phyloP scores from a whole-genome alignment of 805 yeast species.

The Starmerella roubikii region DNA sequence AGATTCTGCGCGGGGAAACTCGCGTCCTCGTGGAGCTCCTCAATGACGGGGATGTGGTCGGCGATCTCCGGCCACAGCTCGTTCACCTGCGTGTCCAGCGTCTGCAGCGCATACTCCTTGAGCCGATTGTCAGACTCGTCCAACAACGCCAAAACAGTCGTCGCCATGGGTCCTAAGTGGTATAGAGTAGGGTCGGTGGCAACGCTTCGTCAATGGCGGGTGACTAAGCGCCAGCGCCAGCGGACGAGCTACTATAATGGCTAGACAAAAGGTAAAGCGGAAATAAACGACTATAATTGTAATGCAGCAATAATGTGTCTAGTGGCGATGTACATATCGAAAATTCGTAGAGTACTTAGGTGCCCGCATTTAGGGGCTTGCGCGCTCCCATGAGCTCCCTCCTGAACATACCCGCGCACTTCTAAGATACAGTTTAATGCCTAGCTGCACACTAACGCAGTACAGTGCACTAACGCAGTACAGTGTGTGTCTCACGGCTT shows the following conservation, averaged over 20 bases:
- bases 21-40: constrained; percentile 78
- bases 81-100: constrained; percentile 71
- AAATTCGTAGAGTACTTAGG: no score
- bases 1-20: constrained; percentile 59
- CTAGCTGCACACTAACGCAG: no score
- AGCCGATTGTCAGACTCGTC: constrained; percentile 66
- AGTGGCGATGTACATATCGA: no score
- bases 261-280: no score
- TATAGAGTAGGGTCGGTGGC: neutral
- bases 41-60: constrained; percentile 73
- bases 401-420: no score
- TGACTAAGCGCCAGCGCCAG: neutral
- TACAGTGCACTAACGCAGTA: no score
- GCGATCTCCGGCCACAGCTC: constrained; percentile 97
- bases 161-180: constrained; percentile 36
- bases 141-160: constrained; percentile 81
- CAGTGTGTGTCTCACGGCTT: no score
- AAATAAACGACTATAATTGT: no score
- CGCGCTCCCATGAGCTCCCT: no score
- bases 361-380: no score
- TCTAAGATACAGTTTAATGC: no score
- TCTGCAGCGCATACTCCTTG: constrained; percentile 70
- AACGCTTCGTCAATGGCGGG: neutral
- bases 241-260: neutral
- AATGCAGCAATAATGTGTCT: no score